These are phyloP conservation scores for Coccomyxa sp. DNA, from an alignment of 139 green algal species.

Conservation along the genomic window DNA sequence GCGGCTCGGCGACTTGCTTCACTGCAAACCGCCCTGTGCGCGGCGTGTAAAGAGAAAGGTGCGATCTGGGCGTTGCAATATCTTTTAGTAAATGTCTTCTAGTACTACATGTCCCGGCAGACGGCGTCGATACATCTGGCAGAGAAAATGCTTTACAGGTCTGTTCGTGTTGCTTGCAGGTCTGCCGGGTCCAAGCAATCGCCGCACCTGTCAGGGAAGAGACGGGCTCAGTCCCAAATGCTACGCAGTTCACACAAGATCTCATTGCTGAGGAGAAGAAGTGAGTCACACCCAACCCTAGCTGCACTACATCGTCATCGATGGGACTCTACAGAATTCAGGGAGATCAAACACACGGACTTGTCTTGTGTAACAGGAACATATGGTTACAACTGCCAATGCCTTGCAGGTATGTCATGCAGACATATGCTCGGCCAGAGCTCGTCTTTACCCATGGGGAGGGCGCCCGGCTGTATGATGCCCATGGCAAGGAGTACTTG, in stretches of 20 bases:
- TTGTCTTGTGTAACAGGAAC: too few species aligned
- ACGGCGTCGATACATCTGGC: too few species aligned
- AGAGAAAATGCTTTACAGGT: too few species aligned
- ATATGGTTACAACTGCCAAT: too few species aligned
- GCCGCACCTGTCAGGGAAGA: neutral
- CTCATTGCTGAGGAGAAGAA: slow-evolving; percentile 28
- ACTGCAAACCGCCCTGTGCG: too few species aligned
- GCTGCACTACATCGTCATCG: neutral
- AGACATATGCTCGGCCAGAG: slow-evolving; percentile 78
- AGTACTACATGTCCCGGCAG: too few species aligned
- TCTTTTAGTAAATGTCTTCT: too few species aligned
- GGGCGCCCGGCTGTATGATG: slow-evolving; percentile 79
- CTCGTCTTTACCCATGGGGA: slow-evolving; percentile 79
- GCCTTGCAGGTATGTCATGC: slow-evolving; percentile 71
- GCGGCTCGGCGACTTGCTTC: too few species aligned
- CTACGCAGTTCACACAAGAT: slow-evolving; percentile 15
- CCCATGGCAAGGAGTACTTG: slow-evolving; percentile 84
- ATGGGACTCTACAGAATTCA: too few species aligned
- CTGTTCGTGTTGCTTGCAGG: too few species aligned
- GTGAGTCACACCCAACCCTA: slow-evolving; percentile 2
- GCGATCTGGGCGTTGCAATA: too few species aligned
- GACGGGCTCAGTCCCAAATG: neutral
- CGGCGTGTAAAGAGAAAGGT: too few species aligned
- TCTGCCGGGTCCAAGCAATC: neutral
- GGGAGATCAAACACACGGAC: neutral